These are phyloP conservation scores for Pistacia vera DNA, from an alignment of 345 rosid genomes.

Conservation along the genomic window DNA sequence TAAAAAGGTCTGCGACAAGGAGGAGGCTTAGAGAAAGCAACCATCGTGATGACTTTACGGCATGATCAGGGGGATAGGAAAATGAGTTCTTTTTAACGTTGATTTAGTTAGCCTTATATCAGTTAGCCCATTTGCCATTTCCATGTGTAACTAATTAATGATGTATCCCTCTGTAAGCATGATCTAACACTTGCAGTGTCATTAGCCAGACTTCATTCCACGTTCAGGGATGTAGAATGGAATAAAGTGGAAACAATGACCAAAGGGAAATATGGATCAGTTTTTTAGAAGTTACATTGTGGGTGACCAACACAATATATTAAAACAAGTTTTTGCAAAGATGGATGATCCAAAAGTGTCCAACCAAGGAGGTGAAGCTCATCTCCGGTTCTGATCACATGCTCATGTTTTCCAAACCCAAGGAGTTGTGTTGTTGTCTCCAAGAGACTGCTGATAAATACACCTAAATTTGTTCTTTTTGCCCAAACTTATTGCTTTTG, in stretches of 20 bases:
- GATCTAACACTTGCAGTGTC: conserved; percentile 35
- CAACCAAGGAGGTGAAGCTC: conserved; percentile 32
- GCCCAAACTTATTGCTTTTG: too few species aligned
- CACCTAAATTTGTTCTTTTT: neutral
- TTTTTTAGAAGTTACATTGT: conserved; percentile 33
- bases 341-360: conserved; percentile 39
- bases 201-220: conserved; percentile 23
- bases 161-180: conserved; percentile 10
- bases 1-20: too few species aligned
- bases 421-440: conserved; percentile 33
- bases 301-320: conserved; percentile 26
- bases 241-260: conserved; percentile 15
- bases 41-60: too few species aligned
- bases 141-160: too few species aligned
- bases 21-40: too few species aligned
- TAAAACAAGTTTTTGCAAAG: conserved; percentile 23
- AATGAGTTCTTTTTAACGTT: too few species aligned
- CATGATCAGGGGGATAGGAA: too few species aligned
- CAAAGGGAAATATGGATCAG: conserved; percentile 26
- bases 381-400: too few species aligned
- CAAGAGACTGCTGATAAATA: conserved; percentile 26
- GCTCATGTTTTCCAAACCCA: conserved; percentile 38
- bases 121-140: too few species aligned
- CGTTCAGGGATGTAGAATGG: conserved; percentile 5
- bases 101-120: too few species aligned